phyloP scores from a whole-genome alignment of 73 alveolate species.

The Paramecium sexaurelia region DNA sequence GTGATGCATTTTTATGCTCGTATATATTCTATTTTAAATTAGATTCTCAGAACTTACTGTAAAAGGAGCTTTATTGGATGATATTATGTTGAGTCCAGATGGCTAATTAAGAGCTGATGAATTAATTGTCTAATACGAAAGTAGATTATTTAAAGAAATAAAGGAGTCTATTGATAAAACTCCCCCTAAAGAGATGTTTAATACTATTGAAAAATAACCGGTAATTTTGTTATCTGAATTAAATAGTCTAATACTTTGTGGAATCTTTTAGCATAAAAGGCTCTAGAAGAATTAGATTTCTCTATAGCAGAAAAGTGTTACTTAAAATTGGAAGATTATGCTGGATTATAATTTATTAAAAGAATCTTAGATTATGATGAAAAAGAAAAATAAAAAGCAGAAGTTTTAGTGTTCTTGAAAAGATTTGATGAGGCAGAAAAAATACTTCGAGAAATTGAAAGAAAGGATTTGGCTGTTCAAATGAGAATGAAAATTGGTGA shows the following conservation, averaged over 20 bases:
- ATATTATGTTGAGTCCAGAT: constrained; percentile 91
- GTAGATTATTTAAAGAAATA: constrained; percentile 96
- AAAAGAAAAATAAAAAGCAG: constrained; percentile 67
- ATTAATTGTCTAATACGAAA: constrained; percentile 93
- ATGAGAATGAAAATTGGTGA: constrained; percentile 96
- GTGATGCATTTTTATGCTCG: constrained; percentile 97
- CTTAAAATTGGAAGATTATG: constrained; percentile 86
- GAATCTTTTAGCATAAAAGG: constrained; percentile 95
- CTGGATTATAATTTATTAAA: constrained; percentile 79
- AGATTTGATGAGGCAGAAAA: constrained; percentile 98
- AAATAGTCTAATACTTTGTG: constrained; percentile 60
- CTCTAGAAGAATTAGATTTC: constrained; percentile 96
- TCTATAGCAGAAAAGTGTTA: constrained; percentile 97
- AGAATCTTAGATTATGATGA: constrained; percentile 68
- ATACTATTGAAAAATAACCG: constrained; percentile 63
- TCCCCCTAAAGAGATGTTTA: constrained; percentile 68
- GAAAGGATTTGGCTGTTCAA: constrained; percentile 96
- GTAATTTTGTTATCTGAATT: not conserved
- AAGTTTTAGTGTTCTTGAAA: constrained; percentile 57
- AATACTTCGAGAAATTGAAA: constrained; percentile 94
- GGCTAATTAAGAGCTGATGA: constrained; percentile 86
- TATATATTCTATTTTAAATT: not conserved
- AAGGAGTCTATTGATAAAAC: constrained; percentile 88
- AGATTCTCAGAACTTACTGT: constrained; percentile 95
- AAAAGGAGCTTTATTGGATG: constrained; percentile 84